Conservation (phyloP, 2,329 filamentous ascomycete species). For the Pseudogymnoascus sp. region DNA sequence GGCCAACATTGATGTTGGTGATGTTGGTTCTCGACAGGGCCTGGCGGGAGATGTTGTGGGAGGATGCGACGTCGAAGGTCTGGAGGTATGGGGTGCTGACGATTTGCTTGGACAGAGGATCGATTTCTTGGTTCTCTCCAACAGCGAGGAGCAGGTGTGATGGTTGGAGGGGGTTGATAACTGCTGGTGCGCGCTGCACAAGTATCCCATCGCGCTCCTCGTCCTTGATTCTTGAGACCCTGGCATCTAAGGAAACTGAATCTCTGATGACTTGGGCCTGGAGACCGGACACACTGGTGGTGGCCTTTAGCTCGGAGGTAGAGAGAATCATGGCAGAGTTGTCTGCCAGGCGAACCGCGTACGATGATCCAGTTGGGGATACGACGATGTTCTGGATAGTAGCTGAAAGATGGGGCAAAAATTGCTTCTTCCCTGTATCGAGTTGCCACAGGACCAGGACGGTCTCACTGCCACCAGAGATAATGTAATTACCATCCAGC, state of each 20-base stretch:
- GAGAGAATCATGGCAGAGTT: slow-evolving; percentile 89
- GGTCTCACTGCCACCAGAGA: slow-evolving; percentile 87
- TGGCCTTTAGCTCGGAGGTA: slow-evolving; percentile 79
- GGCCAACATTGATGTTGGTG: slow-evolving; percentile 69
- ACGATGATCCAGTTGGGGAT: slow-evolving; percentile 70
- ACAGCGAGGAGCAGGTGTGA: slow-evolving; percentile 62
- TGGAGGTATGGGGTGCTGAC: slow-evolving; percentile 61
- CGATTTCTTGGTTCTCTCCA: slow-evolving; percentile 50
- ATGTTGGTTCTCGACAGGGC: slow-evolving; percentile 81
- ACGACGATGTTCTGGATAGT: slow-evolving; percentile 78
- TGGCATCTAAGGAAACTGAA: slow-evolving; percentile 41
- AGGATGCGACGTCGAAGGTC: slow-evolving; percentile 73
- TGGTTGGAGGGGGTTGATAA: slow-evolving; percentile 52
- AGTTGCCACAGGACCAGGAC: slow-evolving; percentile 89
- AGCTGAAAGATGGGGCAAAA: slow-evolving; percentile 81
- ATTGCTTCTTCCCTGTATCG: slow-evolving; percentile 73
- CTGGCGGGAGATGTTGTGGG: slow-evolving; percentile 75
- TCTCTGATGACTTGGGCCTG: slow-evolving; percentile 53
- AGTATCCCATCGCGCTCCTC: slow-evolving; percentile 21
- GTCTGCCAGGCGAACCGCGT: slow-evolving; percentile 77
- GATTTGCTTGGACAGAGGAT: slow-evolving; percentile 41
- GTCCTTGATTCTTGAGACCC: slow-evolving; percentile 40
- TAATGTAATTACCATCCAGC: slow-evolving; percentile 87
- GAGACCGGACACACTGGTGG: slow-evolving; percentile 74
- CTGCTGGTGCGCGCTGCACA: slow-evolving; percentile 43